Conservation (phyloP, 2,329 filamentous ascomycete genomes). For the Cladosporium sp. region DNA sequence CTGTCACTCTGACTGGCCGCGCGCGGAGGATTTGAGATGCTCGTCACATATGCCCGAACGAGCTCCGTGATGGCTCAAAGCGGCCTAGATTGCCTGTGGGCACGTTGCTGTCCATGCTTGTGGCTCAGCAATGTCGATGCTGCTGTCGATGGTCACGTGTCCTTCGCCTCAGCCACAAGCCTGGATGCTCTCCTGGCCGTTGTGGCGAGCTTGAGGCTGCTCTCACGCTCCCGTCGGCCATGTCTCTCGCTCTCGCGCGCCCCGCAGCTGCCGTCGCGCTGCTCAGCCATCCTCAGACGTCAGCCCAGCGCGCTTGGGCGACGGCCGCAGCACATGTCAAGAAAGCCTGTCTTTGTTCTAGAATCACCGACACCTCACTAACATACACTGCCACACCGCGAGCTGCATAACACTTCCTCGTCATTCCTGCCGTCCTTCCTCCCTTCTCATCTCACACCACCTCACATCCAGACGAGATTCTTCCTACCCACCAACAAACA, state of each 20-base stretch:
- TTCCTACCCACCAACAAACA: neutral
- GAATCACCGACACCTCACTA: neutral
- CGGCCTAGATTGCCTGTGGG: neutral
- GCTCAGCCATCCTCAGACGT: neutral
- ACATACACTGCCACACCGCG: neutral
- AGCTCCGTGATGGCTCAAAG: neutral
- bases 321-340: neutral
- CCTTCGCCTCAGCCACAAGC: neutral
- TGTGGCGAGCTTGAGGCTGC: neutral
- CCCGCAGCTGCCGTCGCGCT: neutral
- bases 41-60: neutral
- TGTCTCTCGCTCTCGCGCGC: neutral
- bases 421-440: neutral
- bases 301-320: neutral
- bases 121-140: too few relatives aligned
- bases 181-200: neutral
- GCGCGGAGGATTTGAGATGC: too few relatives aligned
- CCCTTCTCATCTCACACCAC: neutral
- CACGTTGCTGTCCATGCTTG: neutral
- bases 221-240: too few relatives aligned
- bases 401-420: neutral
- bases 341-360: neutral
- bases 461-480: neutral
- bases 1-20: neutral
- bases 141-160: neutral